Evolutionary conservation across 345 rosid genomes (phyloP).

Genomic region (Citrus cavaleriei): DNA sequence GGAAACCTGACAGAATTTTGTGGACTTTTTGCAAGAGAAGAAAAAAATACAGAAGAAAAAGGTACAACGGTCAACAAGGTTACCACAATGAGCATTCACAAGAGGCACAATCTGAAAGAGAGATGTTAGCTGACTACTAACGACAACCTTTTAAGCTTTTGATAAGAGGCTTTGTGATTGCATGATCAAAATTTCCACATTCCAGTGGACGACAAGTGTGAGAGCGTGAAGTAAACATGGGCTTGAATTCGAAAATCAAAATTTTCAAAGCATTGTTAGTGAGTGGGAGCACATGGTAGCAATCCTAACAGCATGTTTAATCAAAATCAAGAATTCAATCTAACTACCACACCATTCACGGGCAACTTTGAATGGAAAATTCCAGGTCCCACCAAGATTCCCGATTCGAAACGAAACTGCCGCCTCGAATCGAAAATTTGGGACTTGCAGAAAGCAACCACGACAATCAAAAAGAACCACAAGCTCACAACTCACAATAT

Average conservation of each 20-base stretch:
- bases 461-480: not conserved
- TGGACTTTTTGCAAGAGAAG: not conserved
- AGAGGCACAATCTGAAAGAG: not conserved
- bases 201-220: not conserved
- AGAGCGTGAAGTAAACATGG: slow-evolving; percentile 16
- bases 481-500: not conserved
- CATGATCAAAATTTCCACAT: slow-evolving; percentile 6
- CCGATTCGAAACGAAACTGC: slow-evolving; percentile 9
- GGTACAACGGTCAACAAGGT: not conserved
- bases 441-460: not conserved
- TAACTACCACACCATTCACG: slow-evolving; percentile 30
- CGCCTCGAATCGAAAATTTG: slow-evolving; percentile 2
- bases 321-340: slow-evolving; percentile 5
- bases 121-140: not conserved
- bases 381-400: slow-evolving; percentile 23
- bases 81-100: not conserved
- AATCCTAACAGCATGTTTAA: slow-evolving; percentile 14
- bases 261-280: slow-evolving; percentile 6
- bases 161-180: not conserved
- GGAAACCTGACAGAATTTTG: not conserved
- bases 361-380: not conserved
- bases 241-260: slow-evolving; percentile 11
- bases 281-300: slow-evolving; percentile 27
- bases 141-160: slow-evolving; percentile 1
- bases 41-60: not conserved